Evolutionary conservation across 257 asterid species (phyloP), one percentile per base, ranked within the genome.

Genomic region (Agastache rugosa): DNA sequence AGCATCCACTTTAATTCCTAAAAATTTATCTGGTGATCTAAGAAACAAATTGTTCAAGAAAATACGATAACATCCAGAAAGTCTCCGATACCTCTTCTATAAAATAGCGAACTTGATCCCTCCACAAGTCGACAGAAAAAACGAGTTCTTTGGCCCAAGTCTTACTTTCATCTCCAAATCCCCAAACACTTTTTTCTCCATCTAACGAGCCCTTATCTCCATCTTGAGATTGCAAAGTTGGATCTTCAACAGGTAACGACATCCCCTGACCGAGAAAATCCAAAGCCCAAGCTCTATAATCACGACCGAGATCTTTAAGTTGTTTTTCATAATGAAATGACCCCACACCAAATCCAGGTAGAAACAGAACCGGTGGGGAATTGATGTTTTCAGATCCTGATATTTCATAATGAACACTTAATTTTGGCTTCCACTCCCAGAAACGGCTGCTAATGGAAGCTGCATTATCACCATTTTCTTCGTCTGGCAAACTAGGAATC

Each of bases 281-380:
- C 3, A 90, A 74, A 4, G 99, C 97, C 86, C 89, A 90, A 10
- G 81, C 75, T 85, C 97, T 86, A 48, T 80, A 81, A 83, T 91
- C 93, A 51, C 87, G 91, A 6, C 99, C 99, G 48, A 94, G 96
- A 90, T 92, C 99, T 84, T 86, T 85, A 5, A 94, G 79, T 75
- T 94, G 99, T 41, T 92, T 94, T 66, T 90, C 87, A 63, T 92
- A 94, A 76, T 94, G 99, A 81, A 90, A 94, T 10, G 99, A 94
- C 63, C 99, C 99, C 75, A 92, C 99, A 9, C 97, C 99, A 72
- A 94, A 94, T 29, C 97, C 97, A 16, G 99, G 99, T 60, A 94
- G 97, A 71, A 92, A 92, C 37, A 94, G 92, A 76, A 94, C 81
- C 0, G 95, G 79, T 2, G 96, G 93, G 10, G 96, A 85, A 77